A percentile compares a stretch with the other conserved stretches of the same genome.
Evolutionary conservation across 2,329 filamentous ascomycete species (phyloP).

Genomic region (Botrytis fragariae): DNA sequence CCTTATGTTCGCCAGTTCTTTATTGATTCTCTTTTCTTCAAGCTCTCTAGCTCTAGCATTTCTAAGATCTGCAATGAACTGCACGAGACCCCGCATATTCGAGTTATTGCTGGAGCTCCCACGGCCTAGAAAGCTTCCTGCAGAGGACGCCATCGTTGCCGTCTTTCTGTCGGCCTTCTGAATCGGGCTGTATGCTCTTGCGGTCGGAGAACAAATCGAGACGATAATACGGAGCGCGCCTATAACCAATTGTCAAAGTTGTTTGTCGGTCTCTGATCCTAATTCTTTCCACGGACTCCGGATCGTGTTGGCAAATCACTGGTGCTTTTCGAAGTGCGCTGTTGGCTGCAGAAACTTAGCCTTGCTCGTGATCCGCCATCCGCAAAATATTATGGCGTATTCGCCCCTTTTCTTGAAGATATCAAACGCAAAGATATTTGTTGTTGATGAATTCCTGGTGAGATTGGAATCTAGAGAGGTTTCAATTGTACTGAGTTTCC

Average conservation of each 20-base stretch:
- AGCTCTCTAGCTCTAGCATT: constrained; percentile 93
- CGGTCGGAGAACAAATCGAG: not conserved
- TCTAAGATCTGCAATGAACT: constrained; percentile 95
- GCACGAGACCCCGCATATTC: constrained; percentile 81
- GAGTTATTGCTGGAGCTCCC: constrained; percentile 60
- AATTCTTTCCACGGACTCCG: constrained; percentile 1
- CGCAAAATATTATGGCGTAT: constrained; percentile 11
- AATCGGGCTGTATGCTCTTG: not conserved
- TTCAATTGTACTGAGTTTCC: not conserved
- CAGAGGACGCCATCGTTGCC: constrained; percentile 36
- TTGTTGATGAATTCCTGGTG: not conserved
- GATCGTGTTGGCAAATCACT: constrained; percentile 9
- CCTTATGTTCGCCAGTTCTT: constrained; percentile 97
- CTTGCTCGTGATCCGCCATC: constrained; percentile 21
- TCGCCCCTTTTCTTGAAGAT: constrained; percentile 6
- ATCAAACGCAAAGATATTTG: not conserved
- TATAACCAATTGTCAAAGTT: not conserved
- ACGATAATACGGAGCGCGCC: not conserved
- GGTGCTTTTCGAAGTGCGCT: constrained; percentile 15
- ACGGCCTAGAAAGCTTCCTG: constrained; percentile 61
- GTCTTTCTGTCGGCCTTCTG: not conserved
- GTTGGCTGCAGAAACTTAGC: constrained; percentile 19
- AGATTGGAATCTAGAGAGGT: constrained; percentile 5
- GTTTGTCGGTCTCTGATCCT: not conserved
- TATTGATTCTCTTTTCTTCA: constrained; percentile 99